These are phyloP conservation scores for Amborella trichopoda DNA, from an alignment of 164 flowering plant genomes.

Conservation along the genomic window DNA sequence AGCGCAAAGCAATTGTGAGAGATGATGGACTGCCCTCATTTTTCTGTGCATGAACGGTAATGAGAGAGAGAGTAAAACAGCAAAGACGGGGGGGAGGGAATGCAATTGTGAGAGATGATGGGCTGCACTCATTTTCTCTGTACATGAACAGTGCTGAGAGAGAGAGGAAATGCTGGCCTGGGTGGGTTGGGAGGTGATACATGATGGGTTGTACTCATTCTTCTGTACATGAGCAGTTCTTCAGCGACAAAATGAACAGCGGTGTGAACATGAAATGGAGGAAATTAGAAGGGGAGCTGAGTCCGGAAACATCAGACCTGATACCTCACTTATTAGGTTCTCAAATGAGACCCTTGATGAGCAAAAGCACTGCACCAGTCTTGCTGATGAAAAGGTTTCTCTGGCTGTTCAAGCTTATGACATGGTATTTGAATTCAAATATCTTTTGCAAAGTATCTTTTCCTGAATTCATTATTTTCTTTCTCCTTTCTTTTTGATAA, in stretches of 20 bases:
- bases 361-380: conserved; percentile 81
- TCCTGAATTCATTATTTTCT: no score
- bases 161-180: neutral
- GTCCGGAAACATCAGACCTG: conserved; percentile 49
- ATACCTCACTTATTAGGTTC: conserved; percentile 49
- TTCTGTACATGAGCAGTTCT: conserved; percentile 35
- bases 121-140: neutral
- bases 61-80: neutral
- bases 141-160: neutral
- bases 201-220: neutral
- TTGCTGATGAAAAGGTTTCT: conserved; percentile 94
- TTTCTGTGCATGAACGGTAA: no score
- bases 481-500: no score
- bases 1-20: no score
- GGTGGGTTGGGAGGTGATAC: neutral
- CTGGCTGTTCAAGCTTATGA: conserved; percentile 85
- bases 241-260: conserved; percentile 78
- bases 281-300: conserved; percentile 45
- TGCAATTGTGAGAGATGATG: neutral
- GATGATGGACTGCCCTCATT: no score
- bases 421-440: conserved; percentile 35
- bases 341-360: conserved; percentile 93
- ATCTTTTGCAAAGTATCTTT: no score
- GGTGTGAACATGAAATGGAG: conserved; percentile 82
- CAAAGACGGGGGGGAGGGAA: neutral